A percentile compares a stretch with the other conserved stretches of the same genome.
Evolutionary conservation across 352 stramenopile genomes (phyloP).

Genomic region (Phytophthora pini): DNA sequence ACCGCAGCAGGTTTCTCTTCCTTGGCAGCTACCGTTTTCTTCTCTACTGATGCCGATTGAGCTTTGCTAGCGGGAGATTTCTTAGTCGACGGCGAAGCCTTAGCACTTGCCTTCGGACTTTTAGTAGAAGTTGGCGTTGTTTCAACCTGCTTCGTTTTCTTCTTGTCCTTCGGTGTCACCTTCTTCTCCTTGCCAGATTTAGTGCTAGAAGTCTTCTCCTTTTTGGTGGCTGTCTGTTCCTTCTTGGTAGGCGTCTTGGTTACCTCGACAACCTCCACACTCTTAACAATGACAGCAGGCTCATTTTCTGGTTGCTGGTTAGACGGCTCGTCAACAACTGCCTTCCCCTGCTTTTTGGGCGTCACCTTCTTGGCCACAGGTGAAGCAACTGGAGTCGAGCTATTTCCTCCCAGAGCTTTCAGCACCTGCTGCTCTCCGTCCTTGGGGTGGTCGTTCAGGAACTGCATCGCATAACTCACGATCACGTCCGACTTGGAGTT

Average conservation of each 20-base stretch:
- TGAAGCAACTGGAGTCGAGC: conserved; percentile 19
- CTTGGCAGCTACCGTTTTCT: conserved; percentile 3
- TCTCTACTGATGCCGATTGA: conserved; percentile 17
- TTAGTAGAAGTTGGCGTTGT: conserved; percentile 18
- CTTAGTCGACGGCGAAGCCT: conserved; percentile 13
- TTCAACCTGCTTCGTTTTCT: conserved; percentile 21
- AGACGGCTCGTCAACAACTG: background rate
- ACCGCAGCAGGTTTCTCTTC: conserved; percentile 1
- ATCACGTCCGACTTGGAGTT: conserved; percentile 81
- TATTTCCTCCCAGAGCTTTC: conserved; percentile 25
- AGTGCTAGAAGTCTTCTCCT: conserved; percentile 15
- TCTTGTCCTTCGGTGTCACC: conserved; percentile 20
- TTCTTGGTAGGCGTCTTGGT: conserved; percentile 2
- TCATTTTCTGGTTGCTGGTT: conserved; percentile 33
- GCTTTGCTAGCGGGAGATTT: conserved; percentile 21
- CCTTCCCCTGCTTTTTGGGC: conserved; percentile 20
- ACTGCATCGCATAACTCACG: conserved; percentile 49
- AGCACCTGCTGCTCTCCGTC: conserved; percentile 52
- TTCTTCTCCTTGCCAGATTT: conserved; percentile 2
- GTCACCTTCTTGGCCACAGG: conserved; percentile 19
- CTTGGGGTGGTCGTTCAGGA: conserved; percentile 43
- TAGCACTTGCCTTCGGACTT: conserved; percentile 3
- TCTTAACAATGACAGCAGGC: conserved; percentile 6
- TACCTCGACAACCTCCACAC: conserved; percentile 5
- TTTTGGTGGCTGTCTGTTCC: conserved; percentile 16